phyloP scores from a whole-genome alignment of 2,329 filamentous ascomycete species.

The Ophiobolus disseminans region DNA sequence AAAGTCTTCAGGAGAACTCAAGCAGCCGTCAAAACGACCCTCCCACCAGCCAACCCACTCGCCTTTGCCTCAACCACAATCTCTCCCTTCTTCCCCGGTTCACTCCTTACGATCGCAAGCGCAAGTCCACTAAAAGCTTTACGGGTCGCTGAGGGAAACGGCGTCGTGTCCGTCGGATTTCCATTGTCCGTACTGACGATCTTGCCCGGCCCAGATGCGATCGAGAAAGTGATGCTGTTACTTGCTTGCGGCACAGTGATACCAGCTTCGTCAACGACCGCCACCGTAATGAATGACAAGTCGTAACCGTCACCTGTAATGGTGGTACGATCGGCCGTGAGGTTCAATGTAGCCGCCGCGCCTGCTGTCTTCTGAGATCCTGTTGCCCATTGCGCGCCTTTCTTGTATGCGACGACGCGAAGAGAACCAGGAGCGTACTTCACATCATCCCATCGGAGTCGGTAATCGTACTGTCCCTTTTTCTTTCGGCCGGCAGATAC shows the following conservation, averaged over 20 bases:
- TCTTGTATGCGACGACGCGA: conserved; percentile 57
- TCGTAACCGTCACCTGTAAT: conserved; percentile 55
- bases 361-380: conserved; percentile 54
- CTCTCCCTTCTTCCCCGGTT: conserved; percentile 11
- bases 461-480: conserved; percentile 51
- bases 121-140: conserved; percentile 37
- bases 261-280: conserved; percentile 55
- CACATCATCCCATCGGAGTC: conserved; percentile 62
- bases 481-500: conserved; percentile 53
- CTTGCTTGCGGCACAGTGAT: conserved; percentile 54
- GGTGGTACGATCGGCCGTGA: conserved; percentile 51
- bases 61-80: conserved; percentile 21
- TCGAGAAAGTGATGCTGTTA: conserved; percentile 54
- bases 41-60: conserved; percentile 8
- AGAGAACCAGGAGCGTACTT: conserved; percentile 58
- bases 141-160: conserved; percentile 27
- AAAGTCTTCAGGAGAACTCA: too few species aligned
- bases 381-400: conserved; percentile 56
- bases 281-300: conserved; percentile 56
- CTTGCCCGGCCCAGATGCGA: conserved; percentile 51
- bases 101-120: conserved; percentile 31
- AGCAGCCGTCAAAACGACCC: conserved; percentile 10
- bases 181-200: conserved; percentile 47
- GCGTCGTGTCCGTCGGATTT: conserved; percentile 31
- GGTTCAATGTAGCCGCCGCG: conserved; percentile 44